Percentiles rank a stretch among this genome's conserved stretches.
These are phyloP conservation scores for Colletotrichum godetiae DNA, from an alignment of 2,329 filamentous ascomycete species.

Conservation along the genomic window DNA sequence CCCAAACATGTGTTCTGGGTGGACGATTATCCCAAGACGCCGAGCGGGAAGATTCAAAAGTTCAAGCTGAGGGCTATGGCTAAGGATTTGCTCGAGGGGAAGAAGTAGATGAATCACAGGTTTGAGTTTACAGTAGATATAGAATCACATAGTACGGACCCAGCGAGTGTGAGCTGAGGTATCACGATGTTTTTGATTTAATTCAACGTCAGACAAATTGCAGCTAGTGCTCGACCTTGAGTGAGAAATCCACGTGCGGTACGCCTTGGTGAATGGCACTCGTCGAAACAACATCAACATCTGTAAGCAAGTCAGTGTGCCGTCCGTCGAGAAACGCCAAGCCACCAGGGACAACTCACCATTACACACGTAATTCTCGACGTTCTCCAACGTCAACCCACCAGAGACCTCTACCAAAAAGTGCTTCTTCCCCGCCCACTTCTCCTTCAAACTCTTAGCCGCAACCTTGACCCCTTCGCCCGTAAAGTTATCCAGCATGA, in stretches of 20 bases:
- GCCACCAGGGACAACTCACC: slow-evolving; percentile 57
- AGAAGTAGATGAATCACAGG: neutral
- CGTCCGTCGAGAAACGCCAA: neutral
- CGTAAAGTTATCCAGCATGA: slow-evolving; percentile 98
- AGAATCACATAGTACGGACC: neutral
- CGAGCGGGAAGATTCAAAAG: slow-evolving; percentile 97
- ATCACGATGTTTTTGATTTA: neutral
- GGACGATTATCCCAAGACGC: slow-evolving; percentile 89
- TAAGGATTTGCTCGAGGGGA: slow-evolving; percentile 45
- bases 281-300: slow-evolving; percentile 95
- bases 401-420: slow-evolving; percentile 94
- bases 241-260: slow-evolving; percentile 91
- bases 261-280: slow-evolving; percentile 98
- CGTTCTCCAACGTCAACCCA: slow-evolving; percentile 87
- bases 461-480: slow-evolving; percentile 81
- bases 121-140: neutral
- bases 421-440: slow-evolving; percentile 78
- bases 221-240: slow-evolving; percentile 77
- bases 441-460: slow-evolving; percentile 79
- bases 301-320: slow-evolving; percentile 49
- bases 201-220: neutral
- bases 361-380: slow-evolving; percentile 81
- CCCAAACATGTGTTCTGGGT: slow-evolving; percentile 93
- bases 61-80: slow-evolving; percentile 82
- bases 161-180: neutral